Conservation (phyloP, 2,329 filamentous ascomycete genomes). For the Fusarium solani-melongenae region DNA sequence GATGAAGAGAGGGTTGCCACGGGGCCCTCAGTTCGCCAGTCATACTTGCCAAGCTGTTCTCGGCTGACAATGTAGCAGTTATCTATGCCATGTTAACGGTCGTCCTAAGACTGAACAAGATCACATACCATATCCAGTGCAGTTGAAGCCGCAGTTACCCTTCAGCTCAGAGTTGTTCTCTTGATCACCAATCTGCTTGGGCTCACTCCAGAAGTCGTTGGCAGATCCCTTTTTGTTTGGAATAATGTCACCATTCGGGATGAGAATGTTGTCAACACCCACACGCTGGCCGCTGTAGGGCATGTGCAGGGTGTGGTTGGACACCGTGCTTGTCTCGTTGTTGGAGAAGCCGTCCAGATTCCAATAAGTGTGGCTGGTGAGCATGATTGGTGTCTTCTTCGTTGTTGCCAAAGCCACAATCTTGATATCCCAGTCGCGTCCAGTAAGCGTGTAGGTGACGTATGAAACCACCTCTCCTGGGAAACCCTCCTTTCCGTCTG, state of each 20-base stretch:
- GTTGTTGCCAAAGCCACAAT: slow-evolving; percentile 78
- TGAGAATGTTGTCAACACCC: slow-evolving; percentile 75
- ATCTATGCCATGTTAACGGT: slow-evolving; percentile 52
- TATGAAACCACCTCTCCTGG: slow-evolving; percentile 80
- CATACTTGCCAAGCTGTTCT: slow-evolving; percentile 63
- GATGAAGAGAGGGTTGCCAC: slow-evolving; percentile 76
- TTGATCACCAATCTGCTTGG: slow-evolving; percentile 82
- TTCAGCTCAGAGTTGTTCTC: slow-evolving; percentile 70
- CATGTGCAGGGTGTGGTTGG: slow-evolving; percentile 79
- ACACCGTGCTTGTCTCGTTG: slow-evolving; percentile 70
- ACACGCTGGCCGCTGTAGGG: slow-evolving; percentile 79
- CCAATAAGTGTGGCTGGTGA: slow-evolving; percentile 82
- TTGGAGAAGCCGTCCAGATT: slow-evolving; percentile 85
- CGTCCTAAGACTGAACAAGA: accelerated
- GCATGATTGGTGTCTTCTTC: slow-evolving; percentile 85
- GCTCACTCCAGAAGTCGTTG: slow-evolving; percentile 84
- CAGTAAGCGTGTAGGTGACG: slow-evolving; percentile 77
- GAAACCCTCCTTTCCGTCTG: slow-evolving; percentile 80
- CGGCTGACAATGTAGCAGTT: slow-evolving; percentile 78
- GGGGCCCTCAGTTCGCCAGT: slow-evolving; percentile 71
- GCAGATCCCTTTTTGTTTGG: slow-evolving; percentile 74
- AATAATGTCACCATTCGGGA: slow-evolving; percentile 82
- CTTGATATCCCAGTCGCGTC: slow-evolving; percentile 76
- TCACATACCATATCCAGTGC: slow-evolving; percentile 81
- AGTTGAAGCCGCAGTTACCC: slow-evolving; percentile 83